Evolutionary conservation across 2,329 filamentous ascomycete genomes (phyloP), one percentile per base, ranked within the genome.

Genomic region (Hymenoscyphus infarciens): DNA sequence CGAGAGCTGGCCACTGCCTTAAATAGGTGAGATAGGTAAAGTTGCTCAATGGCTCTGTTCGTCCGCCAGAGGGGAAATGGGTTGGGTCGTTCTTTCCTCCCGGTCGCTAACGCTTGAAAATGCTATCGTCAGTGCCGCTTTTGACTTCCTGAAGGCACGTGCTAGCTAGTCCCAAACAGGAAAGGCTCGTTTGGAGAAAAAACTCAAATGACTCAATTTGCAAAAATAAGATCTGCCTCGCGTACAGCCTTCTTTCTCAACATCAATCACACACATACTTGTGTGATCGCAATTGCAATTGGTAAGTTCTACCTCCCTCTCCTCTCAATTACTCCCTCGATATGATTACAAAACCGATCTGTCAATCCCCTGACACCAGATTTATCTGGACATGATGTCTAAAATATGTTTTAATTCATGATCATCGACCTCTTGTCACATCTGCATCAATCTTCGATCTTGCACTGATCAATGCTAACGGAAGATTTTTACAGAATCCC

Each of bases 341-440:
- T 75, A 90, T 89, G 87, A 90, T 87, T 85, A 86, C 78, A 81
- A 77, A 77, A 69, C 72, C 68, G 86, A 90, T 91, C 88, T 91
- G 88, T 91, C 88, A 91, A 91, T 91, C 88, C 86, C 82, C 88
- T 89, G 87, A 91, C 79, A 77, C 79, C 79, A 73, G 71, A 69
- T 68, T 63, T 61, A 59, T 70, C 71, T 74, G 70, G 72, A 71
- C 63, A 75, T 79, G 77, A 77, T 79, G 75, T 79, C 81, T 80
- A 83, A 76, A 75, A 73, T 79, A 82, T 77, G 77, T 77, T 77
- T 76, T 77, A 77, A 79, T 77, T 74, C 74, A 79, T 80, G 77
- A 79, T 76, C 72, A 71, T 76, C 74, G 73, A 68, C 71, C 68
- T 63, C 61, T 27, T 33, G 27, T 57, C 31, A 15, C 25, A 55